phyloP scores from a whole-genome alignment of 768 basidiomycete genomes.

The Amanita jacksonii region DNA sequence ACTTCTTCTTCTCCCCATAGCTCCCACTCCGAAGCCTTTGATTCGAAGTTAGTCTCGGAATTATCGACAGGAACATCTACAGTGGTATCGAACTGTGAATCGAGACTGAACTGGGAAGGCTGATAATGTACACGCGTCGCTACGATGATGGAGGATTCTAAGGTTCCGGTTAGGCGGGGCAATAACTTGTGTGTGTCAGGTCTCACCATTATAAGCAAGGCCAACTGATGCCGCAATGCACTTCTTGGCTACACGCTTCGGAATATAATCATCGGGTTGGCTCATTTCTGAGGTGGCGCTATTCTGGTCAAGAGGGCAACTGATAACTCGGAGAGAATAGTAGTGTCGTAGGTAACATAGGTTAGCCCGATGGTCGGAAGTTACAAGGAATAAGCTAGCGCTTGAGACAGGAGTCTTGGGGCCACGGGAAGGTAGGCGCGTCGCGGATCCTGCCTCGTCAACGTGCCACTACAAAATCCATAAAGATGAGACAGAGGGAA shows the following conservation, averaged over 20 bases:
- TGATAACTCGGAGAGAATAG: conserved; percentile 35
- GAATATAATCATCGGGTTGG: conserved; percentile 24
- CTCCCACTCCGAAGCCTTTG: no score
- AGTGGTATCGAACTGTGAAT: conserved; percentile 30
- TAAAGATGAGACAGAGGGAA: background rate
- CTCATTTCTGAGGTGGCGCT: conserved; percentile 27
- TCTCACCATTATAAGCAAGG: conserved; percentile 46
- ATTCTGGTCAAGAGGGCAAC: conserved; percentile 35
- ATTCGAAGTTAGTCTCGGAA: no score
- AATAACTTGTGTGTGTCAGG: background rate
- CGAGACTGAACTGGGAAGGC: conserved; percentile 23
- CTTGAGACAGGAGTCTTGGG: conserved; percentile 43
- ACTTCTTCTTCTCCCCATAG: conserved; percentile 48
- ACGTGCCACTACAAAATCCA: conserved; percentile 40
- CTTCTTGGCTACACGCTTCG: conserved; percentile 28
- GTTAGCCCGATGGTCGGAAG: conserved; percentile 49
- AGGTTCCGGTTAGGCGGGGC: background rate
- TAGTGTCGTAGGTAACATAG: conserved; percentile 46
- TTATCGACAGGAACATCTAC: no score
- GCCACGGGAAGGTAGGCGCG: conserved; percentile 50
- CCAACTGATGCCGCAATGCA: conserved; percentile 55
- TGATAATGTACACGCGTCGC: conserved; percentile 51
- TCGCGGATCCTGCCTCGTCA: conserved; percentile 30
- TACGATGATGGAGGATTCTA: conserved; percentile 50
- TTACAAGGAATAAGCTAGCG: conserved; percentile 54